Evolutionary conservation across 768 basidiomycete species (phyloP), one percentile per base, ranked within the genome.

Genomic region (Boletus rubroflammeus): DNA sequence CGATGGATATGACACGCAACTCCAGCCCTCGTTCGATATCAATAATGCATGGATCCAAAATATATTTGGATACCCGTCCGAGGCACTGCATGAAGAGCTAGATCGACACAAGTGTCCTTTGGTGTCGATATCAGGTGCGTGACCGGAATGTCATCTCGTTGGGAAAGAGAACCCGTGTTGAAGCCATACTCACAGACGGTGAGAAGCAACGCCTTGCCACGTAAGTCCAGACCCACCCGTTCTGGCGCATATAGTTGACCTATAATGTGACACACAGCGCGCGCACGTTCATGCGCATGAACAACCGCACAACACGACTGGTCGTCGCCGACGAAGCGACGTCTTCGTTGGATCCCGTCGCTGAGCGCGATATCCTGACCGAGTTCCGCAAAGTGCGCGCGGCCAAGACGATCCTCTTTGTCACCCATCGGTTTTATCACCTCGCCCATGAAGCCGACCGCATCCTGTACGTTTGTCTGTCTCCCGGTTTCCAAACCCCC

Each of bases 271-370:
- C 13, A 17, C 26, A 10, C 50, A 80, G 80, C 26, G 75, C 79
- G 14, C 78, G 79, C 8, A 72, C 72, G 8, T 80, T 79, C 53
- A 77, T 78, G 74, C 66, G 76, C 35, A 45, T 67, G 0, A 41
- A 60, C 17, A 36, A 63, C 23, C 68, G 28, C 47, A 55, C 75
- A 3, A 71, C 77, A 25, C 75, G 72, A 28, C 75, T 84, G 11
- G 67, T 84, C 17, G 74, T 80, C 3, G 74, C 80, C 3, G 84
- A 86, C 55, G 83, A 85, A 61, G 82, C 83, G 0, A 82, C 75
- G 36, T 81, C 82, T 0, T 76, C 80, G 3, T 58, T 84, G 38
- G 84, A 85, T 49, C 76, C 85, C 9, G 66, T 78, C 41, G 78
- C 74, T 0, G 85, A 86, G 62, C 74, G 72, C 14, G 67, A 75